A percentile compares a stretch with the other conserved stretches of the same genome.
phyloP scores from a whole-genome alignment of 2,329 filamentous ascomycete genomes.

The Alternaria novae-zelandiae region DNA sequence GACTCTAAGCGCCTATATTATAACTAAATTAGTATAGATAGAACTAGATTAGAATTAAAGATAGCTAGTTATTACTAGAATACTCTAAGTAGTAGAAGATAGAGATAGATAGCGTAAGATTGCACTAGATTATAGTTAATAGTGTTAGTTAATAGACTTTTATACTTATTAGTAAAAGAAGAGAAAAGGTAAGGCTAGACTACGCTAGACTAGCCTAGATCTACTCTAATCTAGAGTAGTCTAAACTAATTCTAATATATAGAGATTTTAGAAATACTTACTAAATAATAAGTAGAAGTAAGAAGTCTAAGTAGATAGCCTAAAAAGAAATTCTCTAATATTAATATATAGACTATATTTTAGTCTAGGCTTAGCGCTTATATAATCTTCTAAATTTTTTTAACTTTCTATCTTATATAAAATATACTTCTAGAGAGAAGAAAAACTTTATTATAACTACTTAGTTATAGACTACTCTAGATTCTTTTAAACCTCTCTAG shows the following conservation, averaged over 20 bases:
- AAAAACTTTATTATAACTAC: too few species aligned
- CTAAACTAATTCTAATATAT: too few species aligned
- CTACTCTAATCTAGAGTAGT: neutral
- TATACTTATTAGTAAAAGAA: neutral
- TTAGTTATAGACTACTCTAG: too few species aligned
- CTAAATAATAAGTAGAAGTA: neutral
- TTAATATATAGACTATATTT: neutral
- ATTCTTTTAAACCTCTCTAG: neutral
- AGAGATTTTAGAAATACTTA: neutral
- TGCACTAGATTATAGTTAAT: too few species aligned
- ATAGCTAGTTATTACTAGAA: neutral
- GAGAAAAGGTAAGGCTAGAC: neutral
- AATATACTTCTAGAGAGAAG: too few species aligned
- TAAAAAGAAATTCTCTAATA: neutral
- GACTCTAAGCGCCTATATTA: neutral
- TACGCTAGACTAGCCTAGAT: neutral
- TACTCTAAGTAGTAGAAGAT: neutral
- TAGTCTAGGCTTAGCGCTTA: neutral
- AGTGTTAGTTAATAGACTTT: neutral
- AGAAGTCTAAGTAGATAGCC: neutral
- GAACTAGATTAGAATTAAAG: neutral
- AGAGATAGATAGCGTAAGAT: neutral
- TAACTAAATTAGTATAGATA: neutral
- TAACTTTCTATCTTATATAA: too few species aligned
- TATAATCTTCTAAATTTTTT: neutral